phyloP scores from a whole-genome alignment of 2,329 filamentous ascomycete genomes.

The Fusarium sp. region DNA sequence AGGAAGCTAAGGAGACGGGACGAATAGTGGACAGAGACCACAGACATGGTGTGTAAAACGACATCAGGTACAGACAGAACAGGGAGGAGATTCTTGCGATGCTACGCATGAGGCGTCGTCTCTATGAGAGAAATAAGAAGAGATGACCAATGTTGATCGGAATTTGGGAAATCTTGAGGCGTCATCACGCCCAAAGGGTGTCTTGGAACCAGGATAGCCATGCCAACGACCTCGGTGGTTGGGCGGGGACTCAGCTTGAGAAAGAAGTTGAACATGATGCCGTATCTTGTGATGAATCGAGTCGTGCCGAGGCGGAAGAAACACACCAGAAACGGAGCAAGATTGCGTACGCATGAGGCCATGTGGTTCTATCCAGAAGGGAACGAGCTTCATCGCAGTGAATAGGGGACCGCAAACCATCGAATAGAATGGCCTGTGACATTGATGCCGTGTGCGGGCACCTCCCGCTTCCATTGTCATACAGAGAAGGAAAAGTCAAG shows the following conservation, averaged over 20 bases:
- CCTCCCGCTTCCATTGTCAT: slow-evolving; percentile 3
- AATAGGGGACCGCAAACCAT: neutral
- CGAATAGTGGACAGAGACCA: slow-evolving; percentile 32
- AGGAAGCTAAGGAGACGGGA: slow-evolving; percentile 13
- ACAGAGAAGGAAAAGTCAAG: slow-evolving; percentile 1
- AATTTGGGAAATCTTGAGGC: neutral
- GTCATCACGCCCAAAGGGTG: neutral
- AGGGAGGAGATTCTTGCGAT: slow-evolving; percentile 17
- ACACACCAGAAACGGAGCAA: neutral
- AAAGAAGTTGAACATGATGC: slow-evolving; percentile 18
- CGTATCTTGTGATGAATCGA: slow-evolving; percentile 2
- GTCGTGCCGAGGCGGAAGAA: neutral
- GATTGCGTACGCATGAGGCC: neutral
- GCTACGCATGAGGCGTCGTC: slow-evolving; percentile 13
- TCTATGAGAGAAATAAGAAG: neutral
- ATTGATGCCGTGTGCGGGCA: slow-evolving; percentile 13
- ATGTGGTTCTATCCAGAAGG: slow-evolving; percentile 1
- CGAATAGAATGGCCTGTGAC: slow-evolving; percentile 1
- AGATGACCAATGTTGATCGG: neutral
- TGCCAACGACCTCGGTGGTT: neutral
- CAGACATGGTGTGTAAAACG: slow-evolving; percentile 44
- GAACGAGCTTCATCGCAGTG: neutral
- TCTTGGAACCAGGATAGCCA: neutral
- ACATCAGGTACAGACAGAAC: slow-evolving; percentile 26
- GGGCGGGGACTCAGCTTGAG: slow-evolving; percentile 10